Percentiles rank a stretch among this genome's conserved stretches.
These are phyloP conservation scores for Citrus sinensis DNA, from an alignment of 345 rosid species.

Conservation along the genomic window DNA sequence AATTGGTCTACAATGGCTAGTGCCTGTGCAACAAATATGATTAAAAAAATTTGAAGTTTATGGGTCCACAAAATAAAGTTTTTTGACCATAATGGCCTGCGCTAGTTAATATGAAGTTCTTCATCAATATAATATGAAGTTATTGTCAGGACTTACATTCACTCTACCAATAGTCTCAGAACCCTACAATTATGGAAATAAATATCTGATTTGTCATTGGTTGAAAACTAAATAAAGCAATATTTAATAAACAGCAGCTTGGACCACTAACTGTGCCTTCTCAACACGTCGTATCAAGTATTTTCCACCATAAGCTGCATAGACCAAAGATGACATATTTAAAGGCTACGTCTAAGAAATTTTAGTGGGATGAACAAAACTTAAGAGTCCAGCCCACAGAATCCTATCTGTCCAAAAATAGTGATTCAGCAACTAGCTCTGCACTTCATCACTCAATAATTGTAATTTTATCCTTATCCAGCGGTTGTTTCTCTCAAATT, in stretches of 20 bases:
- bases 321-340: neutral
- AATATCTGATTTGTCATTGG: neutral
- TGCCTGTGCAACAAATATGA: conserved; percentile 3
- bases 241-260: neutral
- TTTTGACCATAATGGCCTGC: neutral
- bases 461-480: neutral
- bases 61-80: neutral
- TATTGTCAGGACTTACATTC: neutral
- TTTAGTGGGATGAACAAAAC: neutral
- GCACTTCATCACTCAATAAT: neutral
- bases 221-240: neutral
- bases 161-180: neutral
- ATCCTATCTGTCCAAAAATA: neutral
- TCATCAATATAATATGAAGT: neutral
- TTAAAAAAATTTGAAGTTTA: neutral
- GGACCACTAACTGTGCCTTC: neutral
- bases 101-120: neutral
- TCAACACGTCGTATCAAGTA: neutral
- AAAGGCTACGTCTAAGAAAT: neutral
- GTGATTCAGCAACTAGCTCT: neutral
- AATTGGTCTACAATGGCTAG: neutral
- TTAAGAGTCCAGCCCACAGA: neutral
- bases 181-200: neutral
- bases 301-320: neutral
- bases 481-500: neutral